Evolutionary conservation across 2,329 filamentous ascomycete species (phyloP).

Genomic region (Fusarium verticillioides): DNA sequence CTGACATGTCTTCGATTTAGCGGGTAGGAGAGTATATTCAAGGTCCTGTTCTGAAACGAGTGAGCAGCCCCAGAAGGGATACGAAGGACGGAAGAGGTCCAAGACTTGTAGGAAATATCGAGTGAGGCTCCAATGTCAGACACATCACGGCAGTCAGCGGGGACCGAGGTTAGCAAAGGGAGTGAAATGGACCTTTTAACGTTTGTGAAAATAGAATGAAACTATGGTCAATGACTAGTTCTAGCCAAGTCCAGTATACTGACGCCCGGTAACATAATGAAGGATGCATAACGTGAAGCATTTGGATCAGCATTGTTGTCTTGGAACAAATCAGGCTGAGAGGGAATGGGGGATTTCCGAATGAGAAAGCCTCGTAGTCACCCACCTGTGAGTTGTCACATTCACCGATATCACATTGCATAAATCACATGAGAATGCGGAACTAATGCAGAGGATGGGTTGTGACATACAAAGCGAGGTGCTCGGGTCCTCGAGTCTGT

Average conservation of each 20-base stretch:
- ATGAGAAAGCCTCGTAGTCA: slow-evolving; percentile 14
- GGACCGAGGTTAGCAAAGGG: background rate
- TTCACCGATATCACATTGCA: slow-evolving; percentile 8
- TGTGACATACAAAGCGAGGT: slow-evolving; percentile 8
- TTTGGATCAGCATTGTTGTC: background rate
- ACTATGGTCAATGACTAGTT: background rate
- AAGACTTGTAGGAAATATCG: slow-evolving; percentile 6
- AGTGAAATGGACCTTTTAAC: slow-evolving; percentile 3
- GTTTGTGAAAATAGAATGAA: background rate
- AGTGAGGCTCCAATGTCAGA: background rate
- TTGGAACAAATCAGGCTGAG: slow-evolving; percentile 13
- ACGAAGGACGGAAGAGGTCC: background rate
- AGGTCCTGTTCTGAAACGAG: background rate
- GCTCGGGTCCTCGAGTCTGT: background rate
- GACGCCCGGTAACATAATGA: background rate
- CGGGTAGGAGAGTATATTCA: background rate
- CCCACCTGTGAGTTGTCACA: slow-evolving; percentile 10
- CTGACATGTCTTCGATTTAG: slow-evolving; percentile 14
- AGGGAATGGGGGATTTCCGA: background rate
- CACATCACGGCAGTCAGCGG: background rate
- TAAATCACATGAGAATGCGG: slow-evolving; percentile 1
- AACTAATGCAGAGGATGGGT: background rate
- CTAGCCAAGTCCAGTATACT: background rate
- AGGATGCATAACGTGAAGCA: background rate
- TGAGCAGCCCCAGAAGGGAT: background rate